phyloP scores from a whole-genome alignment of 768 basidiomycete genomes.

The Termitomyces sp. region DNA sequence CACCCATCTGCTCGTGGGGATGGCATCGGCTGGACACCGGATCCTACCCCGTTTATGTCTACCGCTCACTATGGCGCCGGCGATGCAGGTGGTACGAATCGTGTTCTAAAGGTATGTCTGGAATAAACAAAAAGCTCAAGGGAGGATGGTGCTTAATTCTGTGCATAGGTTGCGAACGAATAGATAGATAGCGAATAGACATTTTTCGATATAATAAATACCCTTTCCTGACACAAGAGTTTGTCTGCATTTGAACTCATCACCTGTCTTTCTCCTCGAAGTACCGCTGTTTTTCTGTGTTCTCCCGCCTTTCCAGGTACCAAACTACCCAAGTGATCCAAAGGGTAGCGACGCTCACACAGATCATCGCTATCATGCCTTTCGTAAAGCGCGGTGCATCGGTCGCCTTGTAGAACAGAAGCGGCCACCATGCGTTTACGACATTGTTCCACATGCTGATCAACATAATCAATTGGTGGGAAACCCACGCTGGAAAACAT shows the following conservation, averaged over 20 bases:
- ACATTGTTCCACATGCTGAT: slow-evolving; percentile 65
- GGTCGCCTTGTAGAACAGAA: slow-evolving; percentile 69
- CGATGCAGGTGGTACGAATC: background rate
- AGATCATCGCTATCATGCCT: slow-evolving; percentile 68
- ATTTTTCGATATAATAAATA: background rate
- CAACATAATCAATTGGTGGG: background rate
- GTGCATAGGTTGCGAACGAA: slow-evolving; percentile 2
- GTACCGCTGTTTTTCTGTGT: background rate
- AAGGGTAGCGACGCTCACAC: slow-evolving; percentile 51
- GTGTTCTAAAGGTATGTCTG: slow-evolving; percentile 7
- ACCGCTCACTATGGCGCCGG: background rate
- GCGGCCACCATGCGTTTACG: slow-evolving; percentile 66
- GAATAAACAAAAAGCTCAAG: background rate
- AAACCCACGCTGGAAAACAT: background rate
- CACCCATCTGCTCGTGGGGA: background rate
- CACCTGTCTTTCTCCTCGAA: background rate
- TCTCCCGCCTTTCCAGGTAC: slow-evolving; percentile 41
- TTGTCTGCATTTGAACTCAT: background rate
- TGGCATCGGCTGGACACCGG: slow-evolving; percentile 5
- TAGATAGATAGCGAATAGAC: background rate
- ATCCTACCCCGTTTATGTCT: slow-evolving; percentile 5
- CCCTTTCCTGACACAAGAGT: background rate
- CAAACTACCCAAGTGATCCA: slow-evolving; percentile 51
- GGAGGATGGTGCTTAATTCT: background rate
- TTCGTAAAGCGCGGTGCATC: slow-evolving; percentile 64